A percentile compares a stretch with the other conserved stretches of the same genome.
phyloP scores from a whole-genome alignment of 2,329 filamentous ascomycete genomes.

The Colletotrichum filicis region DNA sequence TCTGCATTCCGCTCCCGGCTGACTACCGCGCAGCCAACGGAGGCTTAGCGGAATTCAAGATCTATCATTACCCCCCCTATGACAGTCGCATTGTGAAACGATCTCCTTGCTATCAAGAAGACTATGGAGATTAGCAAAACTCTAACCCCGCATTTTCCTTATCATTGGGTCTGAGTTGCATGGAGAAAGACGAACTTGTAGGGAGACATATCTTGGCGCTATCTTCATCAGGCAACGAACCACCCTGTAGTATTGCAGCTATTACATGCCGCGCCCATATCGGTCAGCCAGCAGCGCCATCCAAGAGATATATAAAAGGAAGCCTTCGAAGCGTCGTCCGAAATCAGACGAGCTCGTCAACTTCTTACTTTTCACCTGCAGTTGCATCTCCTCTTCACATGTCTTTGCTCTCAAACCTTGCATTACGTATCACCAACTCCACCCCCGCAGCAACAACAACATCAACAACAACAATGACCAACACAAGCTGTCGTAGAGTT shows the following conservation, averaged over 20 bases:
- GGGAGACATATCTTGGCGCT: background rate
- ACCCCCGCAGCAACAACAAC: background rate
- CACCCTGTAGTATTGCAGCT: background rate
- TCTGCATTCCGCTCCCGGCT: constrained; percentile 10
- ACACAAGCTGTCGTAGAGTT: no score
- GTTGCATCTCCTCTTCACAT: background rate
- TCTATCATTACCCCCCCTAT: background rate
- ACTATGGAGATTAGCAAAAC: background rate
- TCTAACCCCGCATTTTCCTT: background rate
- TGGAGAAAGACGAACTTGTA: background rate
- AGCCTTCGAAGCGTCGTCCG: background rate
- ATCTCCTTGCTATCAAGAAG: background rate
- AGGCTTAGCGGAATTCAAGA: background rate
- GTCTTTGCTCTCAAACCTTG: background rate
- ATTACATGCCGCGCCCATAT: background rate
- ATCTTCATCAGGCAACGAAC: background rate
- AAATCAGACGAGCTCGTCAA: background rate
- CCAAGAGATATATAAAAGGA: background rate
- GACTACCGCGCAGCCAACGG: background rate
- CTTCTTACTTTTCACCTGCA: background rate
- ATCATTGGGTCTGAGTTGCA: background rate
- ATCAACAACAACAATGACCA: background rate
- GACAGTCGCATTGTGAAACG: background rate
- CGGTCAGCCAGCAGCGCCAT: no score
- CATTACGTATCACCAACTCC: background rate